Evolutionary conservation across 495 filamentous ascomycete genomes (phyloP), one percentile per base, ranked within the genome.

Genomic region (Aspergillus sclerotiicarbonarius): DNA sequence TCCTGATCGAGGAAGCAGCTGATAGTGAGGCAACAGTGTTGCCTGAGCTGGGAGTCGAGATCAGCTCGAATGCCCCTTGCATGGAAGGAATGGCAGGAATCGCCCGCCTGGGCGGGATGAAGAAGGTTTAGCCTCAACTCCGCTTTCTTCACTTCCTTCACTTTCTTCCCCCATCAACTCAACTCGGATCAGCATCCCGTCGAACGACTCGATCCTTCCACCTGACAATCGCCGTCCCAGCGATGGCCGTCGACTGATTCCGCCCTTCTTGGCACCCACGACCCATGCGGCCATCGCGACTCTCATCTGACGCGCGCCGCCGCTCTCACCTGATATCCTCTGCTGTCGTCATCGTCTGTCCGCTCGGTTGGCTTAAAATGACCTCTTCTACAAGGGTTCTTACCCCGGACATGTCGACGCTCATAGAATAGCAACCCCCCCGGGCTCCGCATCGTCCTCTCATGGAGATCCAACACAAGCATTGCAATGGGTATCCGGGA

Each of bases 401-500:
- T 50, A 50, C 47, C 47, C 47, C 47, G 25, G 47, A 33, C 16
- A 8, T 15, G 12, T 31, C 29, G 15, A 15, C 29, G 25, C 47
- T 50, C 29, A n/a, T 41, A 41, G 37, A 6, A 12, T 41, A 12
- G 0, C n/a, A 12, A 15, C 13, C 37, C 3, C 35, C 29, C 2
- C 45, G 10, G 9, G 20, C 10, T 31, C 8, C 31, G 13, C 13
- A 6, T 50, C 25, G 13, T 16, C 46, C 21, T 20, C 21, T 16
- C 47, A 32, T 50, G 47, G 47, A 50, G 47, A 32, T 50, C 47
- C 7, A 12, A 32, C 8, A 29, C 7, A 33, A 13, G 13, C 13
- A 2, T 53, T 33, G 51, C 51, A 25, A 53, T 53, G 51, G 51
- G 51, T 8, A 18, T 50, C 18, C 47, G 16, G 39, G 55, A 45